Percentiles rank a stretch among this genome's conserved stretches.
Evolutionary conservation across 2,329 filamentous ascomycete genomes (phyloP).

Genomic region (Leptodontidium sp.): DNA sequence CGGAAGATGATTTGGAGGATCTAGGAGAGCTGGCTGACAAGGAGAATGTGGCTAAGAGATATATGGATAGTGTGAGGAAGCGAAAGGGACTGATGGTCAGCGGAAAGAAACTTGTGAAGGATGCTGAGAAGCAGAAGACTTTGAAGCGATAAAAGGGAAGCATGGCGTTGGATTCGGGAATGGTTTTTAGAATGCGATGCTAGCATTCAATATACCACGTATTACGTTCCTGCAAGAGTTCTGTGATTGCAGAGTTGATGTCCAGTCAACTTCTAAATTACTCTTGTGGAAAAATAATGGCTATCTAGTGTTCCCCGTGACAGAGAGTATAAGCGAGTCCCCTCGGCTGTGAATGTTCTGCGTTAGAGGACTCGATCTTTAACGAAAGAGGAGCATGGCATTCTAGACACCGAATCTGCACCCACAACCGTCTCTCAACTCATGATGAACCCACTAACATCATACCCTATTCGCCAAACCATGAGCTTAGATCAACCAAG

Average conservation of each 20-base stretch:
- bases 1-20: slow-evolving; percentile 96
- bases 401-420: too few relatives aligned
- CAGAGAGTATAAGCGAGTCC: too few relatives aligned
- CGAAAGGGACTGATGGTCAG: slow-evolving; percentile 89
- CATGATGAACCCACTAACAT: neutral
- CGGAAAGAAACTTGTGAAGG: slow-evolving; percentile 76
- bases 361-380: too few relatives aligned
- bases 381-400: too few relatives aligned
- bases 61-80: slow-evolving; percentile 88
- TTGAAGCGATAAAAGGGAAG: slow-evolving; percentile 60
- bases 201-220: neutral
- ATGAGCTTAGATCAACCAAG: neutral
- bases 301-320: too few relatives aligned
- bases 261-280: too few relatives aligned
- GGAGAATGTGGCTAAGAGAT: slow-evolving; percentile 95
- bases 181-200: neutral
- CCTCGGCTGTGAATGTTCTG: too few relatives aligned
- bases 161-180: neutral
- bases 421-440: neutral
- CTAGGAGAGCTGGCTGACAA: slow-evolving; percentile 90
- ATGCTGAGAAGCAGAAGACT: slow-evolving; percentile 91
- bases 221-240: too few relatives aligned
- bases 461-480: neutral
- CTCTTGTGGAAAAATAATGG: too few relatives aligned
- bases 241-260: too few relatives aligned